phyloP scores from a whole-genome alignment of 805 yeast genomes.

The Sugiyamaella lignohabitans region DNA sequence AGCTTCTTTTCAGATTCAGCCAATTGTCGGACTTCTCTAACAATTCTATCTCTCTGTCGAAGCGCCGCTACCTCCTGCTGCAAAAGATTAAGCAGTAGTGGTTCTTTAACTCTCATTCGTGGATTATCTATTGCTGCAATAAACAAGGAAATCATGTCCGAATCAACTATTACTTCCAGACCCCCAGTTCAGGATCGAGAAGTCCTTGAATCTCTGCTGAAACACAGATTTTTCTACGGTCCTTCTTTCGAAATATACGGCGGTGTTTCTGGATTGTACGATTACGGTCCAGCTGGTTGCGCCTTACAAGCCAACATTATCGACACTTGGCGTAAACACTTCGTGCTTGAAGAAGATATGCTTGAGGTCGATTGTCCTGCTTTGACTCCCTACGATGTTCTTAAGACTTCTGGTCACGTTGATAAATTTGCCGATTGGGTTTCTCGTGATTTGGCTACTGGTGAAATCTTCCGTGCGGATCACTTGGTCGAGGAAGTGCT shows the following conservation, averaged over 20 bases:
- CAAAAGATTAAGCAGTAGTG: too few relatives aligned
- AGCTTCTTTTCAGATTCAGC: too few relatives aligned
- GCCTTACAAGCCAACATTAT: constrained; percentile 93
- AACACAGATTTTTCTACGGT: constrained; percentile 94
- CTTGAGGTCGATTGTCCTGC: constrained; percentile 96
- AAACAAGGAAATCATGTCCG: too few relatives aligned
- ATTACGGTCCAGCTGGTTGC: constrained; percentile 99
- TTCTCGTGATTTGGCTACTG: constrained; percentile 92
- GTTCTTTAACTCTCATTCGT: too few relatives aligned
- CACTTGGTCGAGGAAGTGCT: constrained; percentile 96
- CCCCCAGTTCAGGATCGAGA: constrained; percentile 47
- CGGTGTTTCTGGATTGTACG: constrained; percentile 96
- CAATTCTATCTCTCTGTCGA: too few relatives aligned
- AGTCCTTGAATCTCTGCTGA: constrained; percentile 78
- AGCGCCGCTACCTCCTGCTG: too few relatives aligned
- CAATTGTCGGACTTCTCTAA: too few relatives aligned
- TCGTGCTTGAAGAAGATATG: constrained; percentile 96
- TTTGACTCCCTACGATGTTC: constrained; percentile 95
- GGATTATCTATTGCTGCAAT: too few relatives aligned
- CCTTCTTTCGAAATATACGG: constrained; percentile 98
- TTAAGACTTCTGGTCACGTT: constrained; percentile 98
- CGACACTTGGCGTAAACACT: constrained; percentile 97
- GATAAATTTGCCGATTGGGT: constrained; percentile 99
- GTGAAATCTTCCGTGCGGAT: constrained; percentile 98
- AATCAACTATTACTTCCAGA: not conserved